These are phyloP conservation scores for Arctium lappa DNA, from an alignment of 129 eudicot genomes.

Conservation along the genomic window DNA sequence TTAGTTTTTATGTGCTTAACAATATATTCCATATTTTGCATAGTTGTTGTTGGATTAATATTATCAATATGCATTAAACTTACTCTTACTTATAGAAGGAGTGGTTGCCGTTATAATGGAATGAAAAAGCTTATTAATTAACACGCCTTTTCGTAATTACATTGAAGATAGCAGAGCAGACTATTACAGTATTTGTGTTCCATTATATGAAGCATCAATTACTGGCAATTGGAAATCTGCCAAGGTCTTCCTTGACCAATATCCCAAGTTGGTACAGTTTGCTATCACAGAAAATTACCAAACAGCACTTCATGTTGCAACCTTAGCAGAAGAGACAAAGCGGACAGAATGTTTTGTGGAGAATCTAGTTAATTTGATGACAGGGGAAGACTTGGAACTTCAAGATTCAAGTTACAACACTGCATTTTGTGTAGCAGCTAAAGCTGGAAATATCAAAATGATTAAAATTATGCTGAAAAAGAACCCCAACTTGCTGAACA, in stretches of 20 bases:
- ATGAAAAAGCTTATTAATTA: too few relatives aligned
- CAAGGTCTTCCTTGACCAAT: background rate
- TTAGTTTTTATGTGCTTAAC: too few relatives aligned
- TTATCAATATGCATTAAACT: too few relatives aligned
- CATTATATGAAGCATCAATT: background rate
- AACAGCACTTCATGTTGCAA: conserved; percentile 46
- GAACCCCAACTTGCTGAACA: background rate
- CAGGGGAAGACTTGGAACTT: conserved; percentile 11
- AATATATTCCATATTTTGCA: too few relatives aligned
- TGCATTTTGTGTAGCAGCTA: conserved; percentile 41
- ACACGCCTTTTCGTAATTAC: background rate
- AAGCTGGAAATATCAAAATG: conserved; percentile 17
- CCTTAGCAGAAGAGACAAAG: conserved; percentile 10
- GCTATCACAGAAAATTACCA: conserved; percentile 22
- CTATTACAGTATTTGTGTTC: background rate
- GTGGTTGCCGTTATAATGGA: too few relatives aligned
- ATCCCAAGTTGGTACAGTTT: background rate
- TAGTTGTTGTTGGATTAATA: too few relatives aligned
- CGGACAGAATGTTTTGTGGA: conserved; percentile 19
- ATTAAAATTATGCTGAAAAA: conserved; percentile 16
- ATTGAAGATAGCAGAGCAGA: background rate
- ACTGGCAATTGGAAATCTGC: conserved; percentile 7
- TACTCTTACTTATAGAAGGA: too few relatives aligned
- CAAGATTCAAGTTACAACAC: conserved; percentile 16
- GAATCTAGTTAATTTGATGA: conserved; percentile 24